Evolutionary conservation across 164 flowering plant species (phyloP).

Genomic region (Tetracentron sinense): DNA sequence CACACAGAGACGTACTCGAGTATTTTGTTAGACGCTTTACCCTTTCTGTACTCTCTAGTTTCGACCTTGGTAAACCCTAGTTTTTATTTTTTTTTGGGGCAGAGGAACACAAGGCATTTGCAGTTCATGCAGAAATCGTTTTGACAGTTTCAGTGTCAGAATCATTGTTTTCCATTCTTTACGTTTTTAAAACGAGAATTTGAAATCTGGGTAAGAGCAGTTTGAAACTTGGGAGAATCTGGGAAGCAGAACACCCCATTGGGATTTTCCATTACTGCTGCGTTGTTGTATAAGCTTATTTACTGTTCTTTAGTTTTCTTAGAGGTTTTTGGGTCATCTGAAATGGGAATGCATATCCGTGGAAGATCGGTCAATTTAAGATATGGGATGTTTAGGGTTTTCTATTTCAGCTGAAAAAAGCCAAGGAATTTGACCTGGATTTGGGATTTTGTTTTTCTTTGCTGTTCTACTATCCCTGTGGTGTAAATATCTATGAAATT

Average conservation of each 20-base stretch:
- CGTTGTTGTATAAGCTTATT: too few relatives aligned
- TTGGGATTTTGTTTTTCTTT: too few relatives aligned
- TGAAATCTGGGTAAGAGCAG: not conserved
- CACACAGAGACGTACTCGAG: not conserved
- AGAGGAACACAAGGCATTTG: not conserved
- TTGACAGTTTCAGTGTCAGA: conserved; percentile 22
- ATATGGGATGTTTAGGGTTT: too few relatives aligned
- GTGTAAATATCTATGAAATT: too few relatives aligned
- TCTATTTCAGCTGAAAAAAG: not conserved
- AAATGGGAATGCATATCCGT: too few relatives aligned
- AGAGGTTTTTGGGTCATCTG: too few relatives aligned
- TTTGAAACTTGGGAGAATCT: not conserved
- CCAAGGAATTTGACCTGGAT: not conserved
- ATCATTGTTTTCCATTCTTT: conserved; percentile 7
- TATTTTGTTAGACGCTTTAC: not conserved
- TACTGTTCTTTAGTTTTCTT: too few relatives aligned
- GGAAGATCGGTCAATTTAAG: too few relatives aligned
- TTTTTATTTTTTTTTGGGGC: not conserved
- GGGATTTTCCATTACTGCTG: not conserved
- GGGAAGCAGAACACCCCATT: not conserved
- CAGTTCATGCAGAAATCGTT: conserved; percentile 10
- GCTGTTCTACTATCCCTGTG: too few relatives aligned
- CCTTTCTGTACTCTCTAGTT: not conserved
- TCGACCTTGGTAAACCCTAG: not conserved
- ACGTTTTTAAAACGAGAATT: not conserved